phyloP scores from a whole-genome alignment of 352 stramenopile genomes.

The Peronospora farinosa region DNA sequence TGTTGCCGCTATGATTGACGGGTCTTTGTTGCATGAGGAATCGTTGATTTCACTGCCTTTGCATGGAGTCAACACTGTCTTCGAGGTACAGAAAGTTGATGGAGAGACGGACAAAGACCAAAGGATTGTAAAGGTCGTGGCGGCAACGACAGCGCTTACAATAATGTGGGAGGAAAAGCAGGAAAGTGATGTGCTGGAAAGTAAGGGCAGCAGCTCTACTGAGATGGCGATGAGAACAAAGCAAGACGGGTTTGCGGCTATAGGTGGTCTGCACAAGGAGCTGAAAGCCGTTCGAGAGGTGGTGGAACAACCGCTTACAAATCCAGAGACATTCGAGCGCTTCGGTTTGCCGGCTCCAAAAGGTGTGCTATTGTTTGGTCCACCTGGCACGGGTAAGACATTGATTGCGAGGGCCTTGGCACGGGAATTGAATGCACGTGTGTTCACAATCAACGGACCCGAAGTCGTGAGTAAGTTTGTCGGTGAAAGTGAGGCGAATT shows the following conservation, averaged over 20 bases:
- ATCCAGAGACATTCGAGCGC: constrained; percentile 90
- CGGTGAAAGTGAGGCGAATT: constrained; percentile 86
- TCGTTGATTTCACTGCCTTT: constrained; percentile 56
- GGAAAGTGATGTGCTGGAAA: background rate
- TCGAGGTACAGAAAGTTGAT: constrained; percentile 35
- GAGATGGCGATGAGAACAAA: constrained; percentile 2
- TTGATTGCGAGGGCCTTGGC: constrained; percentile 91
- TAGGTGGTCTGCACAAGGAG: constrained; percentile 90
- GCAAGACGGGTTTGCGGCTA: constrained; percentile 48
- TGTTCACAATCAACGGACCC: constrained; percentile 95
- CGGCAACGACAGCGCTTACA: constrained; percentile 25
- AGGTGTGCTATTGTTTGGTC: constrained; percentile 93
- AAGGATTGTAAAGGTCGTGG: constrained; percentile 22
- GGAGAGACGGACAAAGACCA: constrained; percentile 2
- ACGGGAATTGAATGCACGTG: constrained; percentile 86
- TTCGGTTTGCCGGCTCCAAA: constrained; percentile 93
- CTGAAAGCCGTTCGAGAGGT: constrained; percentile 93
- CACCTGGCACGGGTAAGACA: constrained; percentile 94
- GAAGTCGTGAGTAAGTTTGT: constrained; percentile 94
- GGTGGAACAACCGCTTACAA: constrained; percentile 92
- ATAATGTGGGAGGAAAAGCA: constrained; percentile 21
- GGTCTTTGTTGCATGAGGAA: constrained; percentile 42
- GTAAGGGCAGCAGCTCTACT: background rate
- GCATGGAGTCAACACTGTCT: constrained; percentile 51
- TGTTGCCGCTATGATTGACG: constrained; percentile 59